Conservation (phyloP, 441 rosid species). For the Cnidoscolus chayamansa region DNA sequence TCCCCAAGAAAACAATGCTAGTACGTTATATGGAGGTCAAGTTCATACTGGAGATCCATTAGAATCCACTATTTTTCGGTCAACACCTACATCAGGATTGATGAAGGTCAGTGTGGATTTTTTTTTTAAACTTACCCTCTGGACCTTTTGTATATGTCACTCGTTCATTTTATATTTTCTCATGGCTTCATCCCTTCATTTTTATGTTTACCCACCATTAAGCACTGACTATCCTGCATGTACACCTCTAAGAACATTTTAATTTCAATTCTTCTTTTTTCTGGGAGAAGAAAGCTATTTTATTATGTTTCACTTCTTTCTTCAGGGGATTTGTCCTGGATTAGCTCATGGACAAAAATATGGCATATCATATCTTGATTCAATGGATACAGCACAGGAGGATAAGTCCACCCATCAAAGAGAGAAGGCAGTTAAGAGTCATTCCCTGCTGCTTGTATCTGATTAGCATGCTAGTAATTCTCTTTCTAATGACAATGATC, state of each 20-base stretch:
- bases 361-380: constrained; percentile 50
- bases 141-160: background rate
- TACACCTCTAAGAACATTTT: background rate
- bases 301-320: background rate
- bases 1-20: constrained; percentile 44
- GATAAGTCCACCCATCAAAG: constrained; percentile 31
- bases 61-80: constrained; percentile 40
- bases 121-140: background rate
- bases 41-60: constrained; percentile 27
- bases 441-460: constrained; percentile 37
- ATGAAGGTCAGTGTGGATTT: constrained; percentile 57
- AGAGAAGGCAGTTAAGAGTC: constrained; percentile 34
- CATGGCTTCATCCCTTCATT: background rate
- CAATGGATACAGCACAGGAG: constrained; percentile 34
- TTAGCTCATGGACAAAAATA: constrained; percentile 78
- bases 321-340: constrained; percentile 85
- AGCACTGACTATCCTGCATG: background rate
- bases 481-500: constrained; percentile 19
- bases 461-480: constrained; percentile 31
- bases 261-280: background rate
- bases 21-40: constrained; percentile 33
- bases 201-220: background rate
- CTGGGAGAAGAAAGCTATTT: background rate
- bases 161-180: background rate
- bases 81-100: constrained; percentile 53